Conservation (phyloP, 345 rosid species). For the Lepidium africanum region DNA sequence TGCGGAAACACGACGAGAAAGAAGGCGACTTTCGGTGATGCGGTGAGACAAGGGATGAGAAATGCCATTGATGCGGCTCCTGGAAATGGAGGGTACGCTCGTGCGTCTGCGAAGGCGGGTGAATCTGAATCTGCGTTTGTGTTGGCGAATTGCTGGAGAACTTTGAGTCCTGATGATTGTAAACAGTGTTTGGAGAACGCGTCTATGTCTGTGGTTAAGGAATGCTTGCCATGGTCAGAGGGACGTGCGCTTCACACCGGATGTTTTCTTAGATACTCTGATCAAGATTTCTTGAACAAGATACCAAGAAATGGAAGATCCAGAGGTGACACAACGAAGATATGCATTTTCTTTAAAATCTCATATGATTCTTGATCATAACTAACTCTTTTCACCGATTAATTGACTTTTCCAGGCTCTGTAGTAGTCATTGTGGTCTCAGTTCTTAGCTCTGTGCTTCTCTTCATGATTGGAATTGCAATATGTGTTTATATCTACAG, state of each 20-base stretch:
- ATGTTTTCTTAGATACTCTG: slow-evolving; percentile 83
- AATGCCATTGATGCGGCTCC: slow-evolving; percentile 42
- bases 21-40: slow-evolving; percentile 30
- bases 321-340: slow-evolving; percentile 36
- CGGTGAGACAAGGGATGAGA: slow-evolving; percentile 43
- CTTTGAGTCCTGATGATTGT: slow-evolving; percentile 55
- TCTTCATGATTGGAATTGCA: slow-evolving; percentile 46
- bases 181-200: slow-evolving; percentile 65
- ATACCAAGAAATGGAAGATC: slow-evolving; percentile 40
- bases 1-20: slow-evolving; percentile 60
- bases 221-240: slow-evolving; percentile 82
- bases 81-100: slow-evolving; percentile 41
- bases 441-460: slow-evolving; percentile 54
- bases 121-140: slow-evolving; percentile 48
- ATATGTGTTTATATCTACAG: slow-evolving; percentile 58
- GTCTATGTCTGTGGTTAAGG: slow-evolving; percentile 37
- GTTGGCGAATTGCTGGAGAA: slow-evolving; percentile 80
- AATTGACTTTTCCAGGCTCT: slow-evolving; percentile 38
- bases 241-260: slow-evolving; percentile 84
- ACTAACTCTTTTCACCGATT: not conserved
- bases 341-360: not conserved
- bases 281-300: slow-evolving; percentile 62
- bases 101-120: slow-evolving; percentile 25
- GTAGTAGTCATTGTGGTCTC: slow-evolving; percentile 61
- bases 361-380: not conserved